A percentile compares a stretch with the other conserved stretches of the same genome.
Evolutionary conservation across 2,329 filamentous ascomycete genomes (phyloP).

Genomic region (Didymella pomorum): DNA sequence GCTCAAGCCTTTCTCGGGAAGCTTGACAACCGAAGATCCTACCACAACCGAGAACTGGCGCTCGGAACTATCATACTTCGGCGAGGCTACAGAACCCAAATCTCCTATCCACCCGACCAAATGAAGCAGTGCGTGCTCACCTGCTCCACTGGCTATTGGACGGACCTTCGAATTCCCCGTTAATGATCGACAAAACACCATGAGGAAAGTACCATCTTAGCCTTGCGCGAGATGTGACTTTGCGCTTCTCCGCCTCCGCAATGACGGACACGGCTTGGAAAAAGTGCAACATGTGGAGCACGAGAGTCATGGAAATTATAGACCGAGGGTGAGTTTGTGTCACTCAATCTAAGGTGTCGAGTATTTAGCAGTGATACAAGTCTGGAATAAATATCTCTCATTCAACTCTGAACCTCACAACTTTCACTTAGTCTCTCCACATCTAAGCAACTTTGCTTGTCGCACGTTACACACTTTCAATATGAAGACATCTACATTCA

Average conservation of each 20-base stretch:
- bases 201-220: constrained; percentile 2
- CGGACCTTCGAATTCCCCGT: not conserved
- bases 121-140: not conserved
- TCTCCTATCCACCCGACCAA: not conserved
- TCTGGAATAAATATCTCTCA: not conserved
- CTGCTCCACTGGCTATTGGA: not conserved
- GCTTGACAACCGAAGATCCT: constrained; percentile 9
- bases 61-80: not conserved
- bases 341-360: not conserved
- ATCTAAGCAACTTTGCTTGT: no score
- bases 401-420: not conserved
- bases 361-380: constrained; percentile 5
- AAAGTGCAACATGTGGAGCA: not conserved
- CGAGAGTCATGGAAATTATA: not conserved
- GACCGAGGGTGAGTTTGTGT: not conserved
- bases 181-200: constrained; percentile 14
- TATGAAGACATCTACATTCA: constrained; percentile 19
- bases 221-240: not conserved
- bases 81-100: constrained; percentile 10
- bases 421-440: not conserved
- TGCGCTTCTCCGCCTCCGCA: not conserved
- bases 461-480: not conserved
- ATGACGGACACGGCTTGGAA: constrained; percentile 9
- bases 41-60: not conserved
- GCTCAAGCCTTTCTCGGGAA: constrained; percentile 7